Conservation (phyloP, 805 yeast genomes). For the Nakazawaea ambrosiae region DNA sequence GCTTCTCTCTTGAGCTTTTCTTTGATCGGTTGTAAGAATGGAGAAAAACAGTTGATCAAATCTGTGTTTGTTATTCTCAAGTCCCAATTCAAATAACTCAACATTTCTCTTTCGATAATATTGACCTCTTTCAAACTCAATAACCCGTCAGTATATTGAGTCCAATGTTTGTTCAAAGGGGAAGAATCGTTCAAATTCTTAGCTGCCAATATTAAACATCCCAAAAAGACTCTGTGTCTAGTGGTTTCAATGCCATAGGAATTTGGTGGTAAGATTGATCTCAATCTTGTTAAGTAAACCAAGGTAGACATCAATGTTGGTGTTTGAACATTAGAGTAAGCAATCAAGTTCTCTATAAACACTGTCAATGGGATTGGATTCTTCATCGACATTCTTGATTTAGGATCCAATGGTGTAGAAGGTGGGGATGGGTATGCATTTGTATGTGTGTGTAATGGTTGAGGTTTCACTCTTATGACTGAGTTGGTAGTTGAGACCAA, state of each 20-base stretch:
- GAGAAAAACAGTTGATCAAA: slow-evolving; percentile 59
- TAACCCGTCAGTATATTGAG: slow-evolving; percentile 83
- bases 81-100: slow-evolving; percentile 81
- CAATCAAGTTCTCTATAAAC: slow-evolving; percentile 69
- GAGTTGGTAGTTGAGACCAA: slow-evolving; percentile 53
- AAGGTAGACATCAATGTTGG: slow-evolving; percentile 92
- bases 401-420: slow-evolving; percentile 24
- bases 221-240: slow-evolving; percentile 85
- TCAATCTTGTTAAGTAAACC: slow-evolving; percentile 73
- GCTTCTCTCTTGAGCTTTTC: slow-evolving; percentile 26
- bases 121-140: slow-evolving; percentile 74
- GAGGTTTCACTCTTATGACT: slow-evolving; percentile 40
- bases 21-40: slow-evolving; percentile 73
- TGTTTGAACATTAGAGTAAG: slow-evolving; percentile 85
- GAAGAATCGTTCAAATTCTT: slow-evolving; percentile 89
- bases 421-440: slow-evolving; percentile 31
- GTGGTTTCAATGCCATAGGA: slow-evolving; percentile 92
- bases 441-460: slow-evolving; percentile 24
- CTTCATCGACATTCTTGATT: slow-evolving; percentile 2
- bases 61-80: slow-evolving; percentile 66
- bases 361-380: slow-evolving; percentile 38
- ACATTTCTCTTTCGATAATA: slow-evolving; percentile 83
- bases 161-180: slow-evolving; percentile 96
- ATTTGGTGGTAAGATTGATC: slow-evolving; percentile 73
- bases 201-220: slow-evolving; percentile 86